Evolutionary conservation across 768 basidiomycete genomes (phyloP).

Genomic region (Piloderma croceum): DNA sequence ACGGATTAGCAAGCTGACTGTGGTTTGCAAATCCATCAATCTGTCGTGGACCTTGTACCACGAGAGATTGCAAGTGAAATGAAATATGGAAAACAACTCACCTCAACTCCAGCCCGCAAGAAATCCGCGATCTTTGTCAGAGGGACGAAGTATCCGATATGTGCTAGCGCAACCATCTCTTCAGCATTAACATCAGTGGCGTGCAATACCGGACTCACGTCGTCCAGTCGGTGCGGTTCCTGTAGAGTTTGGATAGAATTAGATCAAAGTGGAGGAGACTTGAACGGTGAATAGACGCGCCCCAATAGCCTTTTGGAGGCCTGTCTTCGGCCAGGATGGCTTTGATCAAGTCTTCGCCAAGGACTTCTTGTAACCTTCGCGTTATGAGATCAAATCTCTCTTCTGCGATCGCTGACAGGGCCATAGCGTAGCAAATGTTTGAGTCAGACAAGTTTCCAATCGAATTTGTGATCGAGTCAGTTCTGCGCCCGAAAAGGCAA

Average conservation of each 20-base stretch:
- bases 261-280: background rate
- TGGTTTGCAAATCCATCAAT: background rate
- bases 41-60: background rate
- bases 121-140: conserved; percentile 96
- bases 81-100: conserved; percentile 26
- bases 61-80: conserved; percentile 4
- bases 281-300: conserved; percentile 37
- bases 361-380: conserved; percentile 77
- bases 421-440: no score
- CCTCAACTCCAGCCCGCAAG: conserved; percentile 85
- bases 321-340: conserved; percentile 71
- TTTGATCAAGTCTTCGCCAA: conserved; percentile 82
- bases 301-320: conserved; percentile 87
- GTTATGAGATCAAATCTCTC: conserved; percentile 79
- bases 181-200: conserved; percentile 5
- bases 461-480: no score
- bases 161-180: conserved; percentile 49
- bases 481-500: no score
- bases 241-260: conserved; percentile 26
- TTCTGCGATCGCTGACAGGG: conserved; percentile 25
- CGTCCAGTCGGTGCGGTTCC: conserved; percentile 92
- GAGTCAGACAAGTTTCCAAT: no score
- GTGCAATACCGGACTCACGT: conserved; percentile 52
- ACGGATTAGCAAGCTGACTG: background rate
- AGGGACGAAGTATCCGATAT: conserved; percentile 95